Base-by-base conservation (phyloP, 805 yeast genomes). In the Candida quercuum region DNA sequence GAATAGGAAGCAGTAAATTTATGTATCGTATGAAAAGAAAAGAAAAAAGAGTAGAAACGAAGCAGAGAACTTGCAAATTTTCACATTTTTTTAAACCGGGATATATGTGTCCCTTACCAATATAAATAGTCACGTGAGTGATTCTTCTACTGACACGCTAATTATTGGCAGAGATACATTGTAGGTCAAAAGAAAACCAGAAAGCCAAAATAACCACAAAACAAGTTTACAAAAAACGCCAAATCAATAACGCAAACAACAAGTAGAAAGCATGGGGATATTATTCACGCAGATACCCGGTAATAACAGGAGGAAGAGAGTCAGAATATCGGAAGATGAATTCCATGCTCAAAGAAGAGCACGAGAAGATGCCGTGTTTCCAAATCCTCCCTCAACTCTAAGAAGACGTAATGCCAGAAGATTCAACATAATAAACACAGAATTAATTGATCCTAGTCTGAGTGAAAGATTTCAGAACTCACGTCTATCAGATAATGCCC, bases 1-100 rank as follows among this genome's bases (percentile, higher is more conserved):
- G 68, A 63, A 64, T 64, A 61, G 69, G 59, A 54, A 55, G 67
- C 69, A 51, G 28, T 25, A 25, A 13, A 29, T 52, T 61, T 65
- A 12, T 26, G 67, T 64, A 63, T 64, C 67, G 50, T 50, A 46
- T 57, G 46, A 43, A 41, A 26, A 47, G 39, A 46, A 44, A 40
- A 36, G n/a, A 24, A 7, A 20, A 37, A 14, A 27, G 5, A 20
- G 28, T 26, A 15, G 16, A 5, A 23, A 33, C 28, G 24, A 26
- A 32, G 33, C 37, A 39, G 31, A 35, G 26, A 12, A n/a, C 11
- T 29, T 23, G 28, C 20, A 13, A 16, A 13, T 11, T 11, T 6
- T 20, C 39, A 35, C 33, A 43, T 33, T 33, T 39, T 42, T 41
- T 40, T 21, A n/a, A 28, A 18, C 6, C 23, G 28, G 27, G 18